Conservation (phyloP, 2,329 filamentous ascomycete genomes). For the Xylariales sp. region DNA sequence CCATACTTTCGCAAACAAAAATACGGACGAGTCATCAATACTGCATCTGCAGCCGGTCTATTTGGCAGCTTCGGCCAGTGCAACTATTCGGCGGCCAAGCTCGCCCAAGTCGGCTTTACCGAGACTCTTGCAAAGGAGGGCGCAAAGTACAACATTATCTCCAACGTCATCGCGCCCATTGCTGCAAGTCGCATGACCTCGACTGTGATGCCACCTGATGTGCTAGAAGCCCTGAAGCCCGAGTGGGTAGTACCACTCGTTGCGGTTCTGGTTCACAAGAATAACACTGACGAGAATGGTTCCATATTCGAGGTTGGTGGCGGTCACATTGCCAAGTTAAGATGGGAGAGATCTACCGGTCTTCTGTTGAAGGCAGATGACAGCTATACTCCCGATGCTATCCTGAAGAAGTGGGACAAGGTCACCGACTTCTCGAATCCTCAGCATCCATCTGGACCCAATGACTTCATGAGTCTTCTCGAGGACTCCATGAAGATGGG, state of each 20-base stretch:
- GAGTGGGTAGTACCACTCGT: slow-evolving; percentile 95
- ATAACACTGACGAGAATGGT: slow-evolving; percentile 77
- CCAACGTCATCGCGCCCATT: slow-evolving; percentile 92
- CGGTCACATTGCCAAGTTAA: slow-evolving; percentile 85
- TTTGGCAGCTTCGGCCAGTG: slow-evolving; percentile 94
- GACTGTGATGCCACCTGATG: slow-evolving; percentile 92
- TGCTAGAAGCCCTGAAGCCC: slow-evolving; percentile 79
- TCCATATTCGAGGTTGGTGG: slow-evolving; percentile 91
- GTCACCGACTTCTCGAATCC: slow-evolving; percentile 81
- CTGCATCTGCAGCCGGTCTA: slow-evolving; percentile 88
- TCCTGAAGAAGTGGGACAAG: slow-evolving; percentile 85
- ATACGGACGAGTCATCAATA: slow-evolving; percentile 95
- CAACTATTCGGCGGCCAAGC: slow-evolving; percentile 97
- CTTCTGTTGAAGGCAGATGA: slow-evolving; percentile 85
- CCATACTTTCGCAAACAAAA: slow-evolving; percentile 98
- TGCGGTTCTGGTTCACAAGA: slow-evolving; percentile 80
- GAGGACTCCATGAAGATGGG: slow-evolving; percentile 78
- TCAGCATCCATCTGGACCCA: slow-evolving; percentile 76
- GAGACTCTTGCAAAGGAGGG: slow-evolving; percentile 98
- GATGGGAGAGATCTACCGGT: slow-evolving; percentile 91
- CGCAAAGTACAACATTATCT: slow-evolving; percentile 93
- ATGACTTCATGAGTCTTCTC: slow-evolving; percentile 82
- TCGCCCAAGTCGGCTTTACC: slow-evolving; percentile 92
- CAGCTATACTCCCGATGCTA: slow-evolving; percentile 79
- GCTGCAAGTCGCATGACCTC: slow-evolving; percentile 94